Percentiles rank a stretch among this genome's conserved stretches.
Conservation (phyloP, 768 basidiomycete genomes). For the Phaeotremella skinneri region DNA sequence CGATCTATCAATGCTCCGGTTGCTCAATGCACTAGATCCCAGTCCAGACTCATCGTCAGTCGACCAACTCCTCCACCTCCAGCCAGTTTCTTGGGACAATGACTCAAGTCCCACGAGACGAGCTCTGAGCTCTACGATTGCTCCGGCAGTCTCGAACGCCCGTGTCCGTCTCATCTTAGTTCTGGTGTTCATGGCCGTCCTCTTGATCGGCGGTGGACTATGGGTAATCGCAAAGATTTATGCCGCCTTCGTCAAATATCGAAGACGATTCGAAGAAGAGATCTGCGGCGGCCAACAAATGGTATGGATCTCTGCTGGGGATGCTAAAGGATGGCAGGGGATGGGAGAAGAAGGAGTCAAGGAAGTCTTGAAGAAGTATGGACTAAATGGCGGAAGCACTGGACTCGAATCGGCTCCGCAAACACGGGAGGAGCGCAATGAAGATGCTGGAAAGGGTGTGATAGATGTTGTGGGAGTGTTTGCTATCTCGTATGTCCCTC, state of each 20-base stretch:
- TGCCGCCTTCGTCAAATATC: slow-evolving; percentile 59
- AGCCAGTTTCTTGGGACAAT: not conserved
- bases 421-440: slow-evolving; percentile 53
- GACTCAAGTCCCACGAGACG: slow-evolving; percentile 7
- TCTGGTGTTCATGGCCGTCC: slow-evolving; percentile 61
- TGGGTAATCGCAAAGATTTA: slow-evolving; percentile 67
- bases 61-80: slow-evolving; percentile 46
- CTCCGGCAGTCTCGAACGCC: slow-evolving; percentile 49
- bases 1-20: slow-evolving; percentile 72
- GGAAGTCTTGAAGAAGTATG: slow-evolving; percentile 67
- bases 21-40: slow-evolving; percentile 61
- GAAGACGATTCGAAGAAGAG: slow-evolving; percentile 62
- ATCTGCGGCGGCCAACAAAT: slow-evolving; percentile 70
- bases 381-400: slow-evolving; percentile 47
- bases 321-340: slow-evolving; percentile 66
- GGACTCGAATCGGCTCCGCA: too few relatives aligned
- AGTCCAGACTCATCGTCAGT: slow-evolving; percentile 36
- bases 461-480: slow-evolving; percentile 71
- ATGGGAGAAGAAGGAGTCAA: slow-evolving; percentile 71
- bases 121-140: slow-evolving; percentile 43
- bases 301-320: slow-evolving; percentile 66
- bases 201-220: slow-evolving; percentile 67
- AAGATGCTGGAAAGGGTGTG: slow-evolving; percentile 53
- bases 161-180: slow-evolving; percentile 68
- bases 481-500: slow-evolving; percentile 63